Base-by-base conservation (phyloP, 768 basidiomycete genomes). In the Scleroderma citrinum region DNA sequence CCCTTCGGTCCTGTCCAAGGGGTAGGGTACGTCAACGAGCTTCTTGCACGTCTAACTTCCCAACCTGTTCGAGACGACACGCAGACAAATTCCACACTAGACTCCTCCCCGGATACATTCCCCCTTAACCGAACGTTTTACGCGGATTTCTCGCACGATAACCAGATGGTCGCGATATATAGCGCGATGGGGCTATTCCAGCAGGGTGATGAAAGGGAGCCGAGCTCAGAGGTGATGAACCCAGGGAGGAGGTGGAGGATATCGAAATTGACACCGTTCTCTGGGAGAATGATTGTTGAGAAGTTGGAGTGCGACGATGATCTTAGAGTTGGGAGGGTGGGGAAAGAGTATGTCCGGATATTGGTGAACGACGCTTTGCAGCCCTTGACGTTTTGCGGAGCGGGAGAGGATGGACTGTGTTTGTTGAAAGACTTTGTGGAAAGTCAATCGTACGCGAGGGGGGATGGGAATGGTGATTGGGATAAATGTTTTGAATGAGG, bases 141-240 rank as follows among this genome's bases (percentile, higher is more conserved):
- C 60, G 81, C 77, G n/a, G 89, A 94, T 66, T 91, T 92, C 64
- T 81, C 85, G 8, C 89, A 92, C 63, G 89, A 92, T 61, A 89
- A 92, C 62, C 73, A 85, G 59, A 87, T 94, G 80, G 71, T 87
- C 35, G 82, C 87, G 31, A 84, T 92, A 43, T 85, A 82, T 55
- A 60, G 75, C 65, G 68, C 87, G 60, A 49, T 80, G 69, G 90
- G 77, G 36, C 72, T 78, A 44, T 80, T 76, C 62, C 63, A 49
- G 6, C 76, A 75, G 52, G 48, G 56, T 0, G 37, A 30, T 47
- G 13, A n/a, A n/a, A n/a, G n/a, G n/a, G n/a, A 44, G 17, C 61
- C 55, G 2, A 47, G n/a, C 7, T 43, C 58, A 13, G 39, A 59
- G 31, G 31, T 45, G 23, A 48, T 61, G 3, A 58, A 70, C 43